Percentiles rank a stretch among this genome's conserved stretches.
phyloP scores from a whole-genome alignment of 257 asterid genomes.

The Solanum lycopersicoides region DNA sequence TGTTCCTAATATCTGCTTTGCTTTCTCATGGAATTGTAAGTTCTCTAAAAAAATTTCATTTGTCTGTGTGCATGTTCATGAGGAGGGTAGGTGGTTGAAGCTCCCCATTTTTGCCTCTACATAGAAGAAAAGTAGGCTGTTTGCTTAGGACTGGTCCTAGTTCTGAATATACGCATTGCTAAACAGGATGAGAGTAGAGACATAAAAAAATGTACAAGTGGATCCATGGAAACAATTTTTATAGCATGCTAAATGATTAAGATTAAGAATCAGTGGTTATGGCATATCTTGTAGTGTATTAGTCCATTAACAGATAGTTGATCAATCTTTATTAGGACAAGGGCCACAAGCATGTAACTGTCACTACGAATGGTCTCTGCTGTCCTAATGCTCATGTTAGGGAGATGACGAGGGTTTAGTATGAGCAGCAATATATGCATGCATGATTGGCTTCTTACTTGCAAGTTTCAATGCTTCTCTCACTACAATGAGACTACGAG shows the following conservation, averaged over 20 bases:
- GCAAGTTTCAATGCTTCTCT: not conserved
- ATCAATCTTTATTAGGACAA: not conserved
- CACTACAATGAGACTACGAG: not conserved
- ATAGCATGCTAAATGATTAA: not conserved
- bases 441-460: not conserved
- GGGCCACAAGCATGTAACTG: not conserved
- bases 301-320: not conserved
- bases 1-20: slow-evolving; percentile 84
- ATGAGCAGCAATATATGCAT: not conserved
- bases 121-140: not conserved
- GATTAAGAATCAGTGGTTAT: not conserved
- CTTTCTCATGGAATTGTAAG: slow-evolving; percentile 92
- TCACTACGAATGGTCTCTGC: not conserved
- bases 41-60: not conserved
- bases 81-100: not conserved
- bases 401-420: not conserved
- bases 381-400: not conserved
- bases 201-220: not conserved
- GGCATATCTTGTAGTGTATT: not conserved
- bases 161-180: not conserved
- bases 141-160: not conserved
- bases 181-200: not conserved
- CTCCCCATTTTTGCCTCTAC: not conserved
- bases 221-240: not conserved
- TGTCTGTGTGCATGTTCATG: not conserved